A percentile compares a stretch with the other conserved stretches of the same genome.
These are phyloP conservation scores for Puccinia coronata DNA, from an alignment of 1,284 basidiomycete genomes.

Conservation along the genomic window DNA sequence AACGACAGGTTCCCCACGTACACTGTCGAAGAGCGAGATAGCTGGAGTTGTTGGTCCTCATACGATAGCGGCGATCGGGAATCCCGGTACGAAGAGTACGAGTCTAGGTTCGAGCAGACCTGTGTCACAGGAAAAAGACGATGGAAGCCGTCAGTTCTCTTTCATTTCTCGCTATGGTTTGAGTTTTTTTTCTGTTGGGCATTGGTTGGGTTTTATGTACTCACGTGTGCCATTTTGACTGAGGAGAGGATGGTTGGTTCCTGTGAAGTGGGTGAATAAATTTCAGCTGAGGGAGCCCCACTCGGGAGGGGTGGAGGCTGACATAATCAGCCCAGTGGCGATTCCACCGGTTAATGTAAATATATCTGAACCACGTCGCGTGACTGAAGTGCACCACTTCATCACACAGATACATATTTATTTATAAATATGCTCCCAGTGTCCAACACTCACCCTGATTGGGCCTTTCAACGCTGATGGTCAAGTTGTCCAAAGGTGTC, in stretches of 20 bases:
- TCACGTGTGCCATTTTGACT: slow-evolving; percentile 18
- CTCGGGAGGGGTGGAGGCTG: too few species aligned
- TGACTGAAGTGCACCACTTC: too few species aligned
- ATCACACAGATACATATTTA: too few species aligned
- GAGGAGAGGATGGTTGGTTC: background rate
- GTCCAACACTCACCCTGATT: too few species aligned
- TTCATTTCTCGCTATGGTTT: too few species aligned
- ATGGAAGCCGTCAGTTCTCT: background rate
- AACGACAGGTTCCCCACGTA: slow-evolving; percentile 96
- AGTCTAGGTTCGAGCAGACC: slow-evolving; percentile 51
- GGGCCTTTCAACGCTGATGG: too few species aligned
- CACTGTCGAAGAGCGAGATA: slow-evolving; percentile 63
- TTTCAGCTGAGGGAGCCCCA: background rate
- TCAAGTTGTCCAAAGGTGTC: too few species aligned
- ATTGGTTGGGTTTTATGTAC: background rate
- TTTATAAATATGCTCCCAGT: too few species aligned
- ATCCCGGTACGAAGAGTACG: slow-evolving; percentile 58
- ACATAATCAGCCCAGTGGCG: too few species aligned
- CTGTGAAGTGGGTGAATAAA: background rate
- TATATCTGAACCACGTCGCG: too few species aligned
- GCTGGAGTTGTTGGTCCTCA: slow-evolving; percentile 61
- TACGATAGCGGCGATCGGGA: slow-evolving; percentile 57
- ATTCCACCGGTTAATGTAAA: too few species aligned
- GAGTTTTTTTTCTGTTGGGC: too few species aligned
- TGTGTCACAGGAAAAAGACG: background rate